Conservation (phyloP, 2,329 filamentous ascomycete genomes). For the Calonectria pseudoturangicola region DNA sequence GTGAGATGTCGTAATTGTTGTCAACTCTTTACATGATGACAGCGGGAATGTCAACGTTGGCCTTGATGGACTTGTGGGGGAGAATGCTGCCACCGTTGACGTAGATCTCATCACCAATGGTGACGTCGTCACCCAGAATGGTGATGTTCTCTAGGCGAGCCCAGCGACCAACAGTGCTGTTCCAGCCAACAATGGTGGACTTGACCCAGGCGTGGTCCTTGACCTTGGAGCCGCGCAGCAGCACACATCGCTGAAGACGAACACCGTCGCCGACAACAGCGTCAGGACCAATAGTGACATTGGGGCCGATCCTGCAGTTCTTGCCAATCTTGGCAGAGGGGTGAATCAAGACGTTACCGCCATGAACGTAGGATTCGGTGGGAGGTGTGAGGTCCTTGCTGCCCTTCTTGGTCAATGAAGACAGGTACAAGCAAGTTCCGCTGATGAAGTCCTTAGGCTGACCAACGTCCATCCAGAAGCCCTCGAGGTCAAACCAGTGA, state of each 20-base stretch:
- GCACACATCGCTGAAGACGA: constrained; percentile 92
- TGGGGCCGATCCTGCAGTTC: constrained; percentile 98
- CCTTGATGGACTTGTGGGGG: constrained; percentile 99
- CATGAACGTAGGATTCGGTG: constrained; percentile 87
- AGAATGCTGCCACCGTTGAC: constrained; percentile 97
- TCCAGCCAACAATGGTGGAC: constrained; percentile 99
- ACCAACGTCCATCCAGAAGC: constrained; percentile 99
- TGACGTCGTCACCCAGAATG: constrained; percentile 98
- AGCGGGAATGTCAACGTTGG: constrained; percentile 89
- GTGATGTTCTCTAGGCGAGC: constrained; percentile 97
- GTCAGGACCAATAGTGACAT: constrained; percentile 95
- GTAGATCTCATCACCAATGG: constrained; percentile 98
- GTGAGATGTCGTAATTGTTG: constrained; percentile 27
- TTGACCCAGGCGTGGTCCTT: constrained; percentile 99
- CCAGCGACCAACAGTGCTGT: constrained; percentile 96
- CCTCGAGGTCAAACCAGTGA: constrained; percentile 96
- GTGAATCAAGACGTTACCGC: constrained; percentile 97
- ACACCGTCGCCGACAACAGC: constrained; percentile 96
- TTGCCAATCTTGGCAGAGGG: constrained; percentile 96
- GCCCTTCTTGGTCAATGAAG: constrained; percentile 91
- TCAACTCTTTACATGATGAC: constrained; percentile 76
- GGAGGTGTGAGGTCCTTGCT: constrained; percentile 87
- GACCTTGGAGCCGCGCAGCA: constrained; percentile 92
- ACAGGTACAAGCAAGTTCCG: constrained; percentile 96
- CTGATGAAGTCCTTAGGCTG: constrained; percentile 99